Conservation (phyloP, 768 basidiomycete species). For the Rubroboletus pulcherrimus region DNA sequence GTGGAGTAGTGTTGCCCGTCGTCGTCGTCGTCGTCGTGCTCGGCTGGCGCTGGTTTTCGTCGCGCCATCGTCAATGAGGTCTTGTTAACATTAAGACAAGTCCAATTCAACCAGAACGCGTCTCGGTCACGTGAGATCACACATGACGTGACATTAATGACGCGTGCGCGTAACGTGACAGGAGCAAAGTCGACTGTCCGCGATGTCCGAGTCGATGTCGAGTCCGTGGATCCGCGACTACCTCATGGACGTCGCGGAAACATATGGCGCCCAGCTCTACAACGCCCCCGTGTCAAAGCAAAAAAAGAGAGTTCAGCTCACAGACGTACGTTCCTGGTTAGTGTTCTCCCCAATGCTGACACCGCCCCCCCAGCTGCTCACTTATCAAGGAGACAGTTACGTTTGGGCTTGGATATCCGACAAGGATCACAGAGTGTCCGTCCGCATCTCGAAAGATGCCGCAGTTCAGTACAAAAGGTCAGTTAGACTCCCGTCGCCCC, state of each 20-base stretch:
- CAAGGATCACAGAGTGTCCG: conserved; percentile 45
- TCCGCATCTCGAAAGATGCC: conserved; percentile 54
- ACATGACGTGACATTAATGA: conserved; percentile 15
- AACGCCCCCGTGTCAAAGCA: conserved; percentile 24
- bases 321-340: conserved; percentile 39
- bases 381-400: conserved; percentile 42
- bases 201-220: conserved; percentile 38
- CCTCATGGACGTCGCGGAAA: conserved; percentile 47
- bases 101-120: conserved; percentile 1
- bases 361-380: conserved; percentile 50
- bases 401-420: conserved; percentile 68
- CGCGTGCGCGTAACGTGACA: conserved; percentile 20
- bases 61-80: conserved; percentile 9
- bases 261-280: conserved; percentile 44
- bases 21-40: conserved; percentile 2
- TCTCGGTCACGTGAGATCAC: conserved; percentile 15
- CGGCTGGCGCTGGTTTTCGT: conserved; percentile 23
- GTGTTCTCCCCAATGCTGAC: neutral
- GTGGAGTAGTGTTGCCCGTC: conserved; percentile 1
- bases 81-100: too few relatives aligned
- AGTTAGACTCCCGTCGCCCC: conserved; percentile 16
- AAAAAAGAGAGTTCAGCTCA: conserved; percentile 55
- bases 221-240: conserved; percentile 58
- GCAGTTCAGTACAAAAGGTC: conserved; percentile 41
- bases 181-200: neutral